phyloP scores from a whole-genome alignment of 495 filamentous ascomycete species.

The Tricharina praecox region DNA sequence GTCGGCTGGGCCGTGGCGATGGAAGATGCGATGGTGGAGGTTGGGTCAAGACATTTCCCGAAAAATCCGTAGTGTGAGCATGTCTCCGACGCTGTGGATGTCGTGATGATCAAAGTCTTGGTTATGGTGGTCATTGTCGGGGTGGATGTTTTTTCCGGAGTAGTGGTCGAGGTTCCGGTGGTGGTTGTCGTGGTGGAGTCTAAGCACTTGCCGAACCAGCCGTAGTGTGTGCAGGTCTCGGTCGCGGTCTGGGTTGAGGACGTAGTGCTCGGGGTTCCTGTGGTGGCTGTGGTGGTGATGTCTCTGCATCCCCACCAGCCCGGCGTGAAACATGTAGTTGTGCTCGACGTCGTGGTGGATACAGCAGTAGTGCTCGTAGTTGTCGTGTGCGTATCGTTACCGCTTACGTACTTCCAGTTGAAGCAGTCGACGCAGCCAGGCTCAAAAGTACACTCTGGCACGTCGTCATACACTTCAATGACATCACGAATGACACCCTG shows the following conservation, averaged over 20 bases:
- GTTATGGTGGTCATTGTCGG: constrained; percentile 29
- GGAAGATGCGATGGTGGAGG: constrained; percentile 18
- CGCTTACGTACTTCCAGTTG: constrained; percentile 84
- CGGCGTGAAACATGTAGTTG: constrained; percentile 42
- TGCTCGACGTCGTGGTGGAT: constrained; percentile 33
- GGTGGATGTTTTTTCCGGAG: constrained; percentile 29
- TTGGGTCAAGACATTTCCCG: constrained; percentile 40
- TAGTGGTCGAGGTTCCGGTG: constrained; percentile 10
- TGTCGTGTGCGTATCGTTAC: constrained; percentile 63
- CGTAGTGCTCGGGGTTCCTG: constrained; percentile 25
- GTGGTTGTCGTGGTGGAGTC: constrained; percentile 30
- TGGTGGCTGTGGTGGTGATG: constrained; percentile 33
- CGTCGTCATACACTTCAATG: constrained; percentile 58
- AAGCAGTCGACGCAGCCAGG: constrained; percentile 78
- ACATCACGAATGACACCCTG: constrained; percentile 70
- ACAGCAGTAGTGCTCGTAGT: constrained; percentile 41
- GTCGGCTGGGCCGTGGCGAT: constrained; percentile 10
- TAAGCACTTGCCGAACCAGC: constrained; percentile 42
- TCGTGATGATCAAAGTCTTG: constrained; percentile 26
- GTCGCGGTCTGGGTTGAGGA: constrained; percentile 26
- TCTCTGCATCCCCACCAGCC: constrained; percentile 59
- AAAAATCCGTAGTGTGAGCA: constrained; percentile 42
- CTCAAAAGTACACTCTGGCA: constrained; percentile 51
- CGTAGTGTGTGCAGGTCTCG: constrained; percentile 36
- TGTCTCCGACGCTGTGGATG: constrained; percentile 25